A percentile compares a stretch with the other conserved stretches of the same genome.
phyloP scores from a whole-genome alignment of 305 asterid species.

The Fraxinus greggii region DNA sequence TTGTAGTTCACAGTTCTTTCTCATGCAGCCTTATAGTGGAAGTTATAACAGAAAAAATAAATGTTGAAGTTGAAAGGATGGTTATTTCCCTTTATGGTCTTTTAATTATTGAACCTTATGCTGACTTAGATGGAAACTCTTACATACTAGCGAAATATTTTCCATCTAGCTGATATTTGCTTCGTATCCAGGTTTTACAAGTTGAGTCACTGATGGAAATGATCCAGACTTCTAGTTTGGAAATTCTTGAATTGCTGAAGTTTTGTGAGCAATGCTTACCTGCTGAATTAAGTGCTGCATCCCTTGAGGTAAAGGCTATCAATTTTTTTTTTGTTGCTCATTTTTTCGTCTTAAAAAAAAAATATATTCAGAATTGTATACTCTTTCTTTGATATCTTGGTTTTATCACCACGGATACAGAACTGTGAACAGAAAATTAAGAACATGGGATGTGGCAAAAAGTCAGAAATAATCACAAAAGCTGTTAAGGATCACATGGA shows the following conservation, averaged over 20 bases:
- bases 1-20: slow-evolving; percentile 23
- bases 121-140: slow-evolving; percentile 7
- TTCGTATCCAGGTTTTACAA: slow-evolving; percentile 38
- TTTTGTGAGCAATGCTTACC: slow-evolving; percentile 39
- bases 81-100: background rate
- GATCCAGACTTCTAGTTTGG: slow-evolving; percentile 32
- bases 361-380: background rate
- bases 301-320: slow-evolving; percentile 63
- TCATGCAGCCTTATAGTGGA: slow-evolving; percentile 4
- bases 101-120: slow-evolving; percentile 3
- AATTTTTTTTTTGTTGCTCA: background rate
- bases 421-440: slow-evolving; percentile 59
- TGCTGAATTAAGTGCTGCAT: slow-evolving; percentile 49
- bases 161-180: slow-evolving; percentile 27
- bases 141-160: background rate
- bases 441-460: slow-evolving; percentile 48
- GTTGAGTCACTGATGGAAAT: slow-evolving; percentile 40
- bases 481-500: slow-evolving; percentile 66
- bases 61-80: slow-evolving; percentile 5
- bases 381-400: background rate
- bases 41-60: background rate
- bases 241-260: slow-evolving; percentile 55
- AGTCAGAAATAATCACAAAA: slow-evolving; percentile 47
- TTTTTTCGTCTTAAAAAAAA: slow-evolving; percentile 3
- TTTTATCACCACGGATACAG: slow-evolving; percentile 35